Evolutionary conservation across 2,329 filamentous ascomycete species (phyloP), one percentile per base, ranked within the genome.

Genomic region (Colletotrichum sp.): DNA sequence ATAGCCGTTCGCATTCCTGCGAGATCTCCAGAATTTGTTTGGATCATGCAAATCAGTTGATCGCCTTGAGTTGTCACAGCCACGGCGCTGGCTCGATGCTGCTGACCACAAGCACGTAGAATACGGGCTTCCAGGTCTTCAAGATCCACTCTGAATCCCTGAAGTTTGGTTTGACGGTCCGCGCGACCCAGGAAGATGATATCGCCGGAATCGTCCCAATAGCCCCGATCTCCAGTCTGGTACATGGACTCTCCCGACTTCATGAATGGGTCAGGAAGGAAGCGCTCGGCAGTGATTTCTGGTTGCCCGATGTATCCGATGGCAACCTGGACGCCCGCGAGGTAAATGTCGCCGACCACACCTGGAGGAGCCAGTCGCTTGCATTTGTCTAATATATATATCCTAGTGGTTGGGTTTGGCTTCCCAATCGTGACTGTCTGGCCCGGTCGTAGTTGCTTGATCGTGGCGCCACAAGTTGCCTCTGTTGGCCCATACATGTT

Each of bases 401-500:
- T 66, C 5, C 85, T 75, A 0, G 80, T 83, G 0, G 82, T 78
- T 2, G 83, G 80, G 48, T 67, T 67, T 4, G 64, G 64, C 28
- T 52, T n/a, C 16, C 64, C 64, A 13, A 67, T 58, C 7, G 64
- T 85, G 3, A 88, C 84, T 1, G 78, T 71, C 36, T 80, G 10
- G 0, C 78, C 71, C 0, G 79, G 76, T 0, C 24, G 55, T 0
- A 87, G 77, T 5, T 66, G 63, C 56, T 83, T 80, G 43, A 85
- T 83, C 1, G 83, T 85, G 0, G 83, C 82, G 7, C 83, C 84
- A 65, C 82, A 83, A 1, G 84, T 87, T 4, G 76, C 81, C 76
- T 87, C 86, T 0, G 84, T 86, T 7, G 87, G 87, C 0, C 86
- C 86, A 69, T 87, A 88, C 81, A 84, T 83, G 75, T 88, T 88